Evolutionary conservation across 495 filamentous ascomycete species (phyloP).

Genomic region (Penicillium bovifimosum): DNA sequence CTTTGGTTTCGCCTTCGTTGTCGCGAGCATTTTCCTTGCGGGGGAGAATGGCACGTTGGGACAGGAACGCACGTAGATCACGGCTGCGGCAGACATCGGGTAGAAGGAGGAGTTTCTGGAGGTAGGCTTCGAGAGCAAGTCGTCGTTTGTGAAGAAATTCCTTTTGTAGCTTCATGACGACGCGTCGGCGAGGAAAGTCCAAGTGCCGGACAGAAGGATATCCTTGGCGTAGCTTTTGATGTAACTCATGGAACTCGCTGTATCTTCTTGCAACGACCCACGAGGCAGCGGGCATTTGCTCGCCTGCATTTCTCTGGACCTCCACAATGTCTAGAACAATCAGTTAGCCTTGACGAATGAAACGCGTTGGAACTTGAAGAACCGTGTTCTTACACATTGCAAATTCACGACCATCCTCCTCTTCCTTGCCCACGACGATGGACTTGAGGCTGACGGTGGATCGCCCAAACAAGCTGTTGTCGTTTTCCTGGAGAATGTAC

Average conservation of each 20-base stretch:
- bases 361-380: not conserved
- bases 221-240: conserved; percentile 76
- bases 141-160: conserved; percentile 91
- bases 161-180: conserved; percentile 93
- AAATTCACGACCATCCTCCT: conserved; percentile 90
- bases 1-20: conserved; percentile 61
- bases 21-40: conserved; percentile 52
- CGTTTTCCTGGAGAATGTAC: conserved; percentile 95
- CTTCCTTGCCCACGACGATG: conserved; percentile 85
- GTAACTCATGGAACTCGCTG: conserved; percentile 94
- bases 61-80: conserved; percentile 89
- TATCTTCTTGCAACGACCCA: conserved; percentile 81
- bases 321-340: conserved; percentile 65
- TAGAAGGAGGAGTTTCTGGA: conserved; percentile 74
- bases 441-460: conserved; percentile 84
- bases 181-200: conserved; percentile 84
- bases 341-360: not conserved
- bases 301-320: conserved; percentile 81
- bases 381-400: conserved; percentile 77
- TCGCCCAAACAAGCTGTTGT: conserved; percentile 93
- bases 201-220: conserved; percentile 84
- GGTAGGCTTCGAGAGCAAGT: conserved; percentile 74
- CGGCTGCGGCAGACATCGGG: conserved; percentile 92
- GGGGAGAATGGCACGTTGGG: conserved; percentile 71
- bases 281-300: conserved; percentile 78